These are phyloP conservation scores for Candida mattraensis DNA, from an alignment of 805 yeast genomes.

Conservation along the genomic window DNA sequence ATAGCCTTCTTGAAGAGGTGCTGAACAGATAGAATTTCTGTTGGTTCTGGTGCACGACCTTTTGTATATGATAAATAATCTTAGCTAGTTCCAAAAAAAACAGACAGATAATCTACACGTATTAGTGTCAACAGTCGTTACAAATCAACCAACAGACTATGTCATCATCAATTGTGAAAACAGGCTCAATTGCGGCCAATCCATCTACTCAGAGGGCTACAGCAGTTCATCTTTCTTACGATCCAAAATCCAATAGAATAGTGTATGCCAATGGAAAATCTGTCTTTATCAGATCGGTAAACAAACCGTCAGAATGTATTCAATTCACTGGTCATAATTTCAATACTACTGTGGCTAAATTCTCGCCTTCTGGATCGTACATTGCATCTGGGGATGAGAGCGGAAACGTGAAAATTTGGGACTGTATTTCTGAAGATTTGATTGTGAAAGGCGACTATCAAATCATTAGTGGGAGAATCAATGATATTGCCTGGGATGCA, in stretches of 20 bases:
- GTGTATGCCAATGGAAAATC: slow-evolving; percentile 85
- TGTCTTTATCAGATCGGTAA: slow-evolving; percentile 66
- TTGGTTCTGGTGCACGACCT: too few species aligned
- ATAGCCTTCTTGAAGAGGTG: too few species aligned
- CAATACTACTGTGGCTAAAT: slow-evolving; percentile 78
- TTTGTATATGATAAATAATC: too few species aligned
- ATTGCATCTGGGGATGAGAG: slow-evolving; percentile 88
- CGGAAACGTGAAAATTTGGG: slow-evolving; percentile 93
- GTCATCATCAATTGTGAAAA: slow-evolving; percentile 21
- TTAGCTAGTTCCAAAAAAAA: too few species aligned
- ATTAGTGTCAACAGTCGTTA: too few species aligned
- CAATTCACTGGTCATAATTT: slow-evolving; percentile 75
- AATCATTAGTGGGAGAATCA: slow-evolving; percentile 76
- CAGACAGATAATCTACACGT: too few species aligned
- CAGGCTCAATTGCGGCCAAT: slow-evolving; percentile 61
- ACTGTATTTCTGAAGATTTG: slow-evolving; percentile 54
- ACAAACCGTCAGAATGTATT: slow-evolving; percentile 47
- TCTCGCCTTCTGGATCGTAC: slow-evolving; percentile 87
- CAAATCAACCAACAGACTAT: slow-evolving; percentile 8
- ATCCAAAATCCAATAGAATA: slow-evolving; percentile 61
- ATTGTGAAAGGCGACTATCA: slow-evolving; percentile 72
- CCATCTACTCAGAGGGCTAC: slow-evolving; percentile 76
- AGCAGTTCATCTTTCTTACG: slow-evolving; percentile 74
- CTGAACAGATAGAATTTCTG: too few species aligned
- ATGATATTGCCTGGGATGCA: slow-evolving; percentile 88